Evolutionary conservation across 352 stramenopile species (phyloP), one percentile per base, ranked within the genome.

Genomic region (Globisporangium perplexum): DNA sequence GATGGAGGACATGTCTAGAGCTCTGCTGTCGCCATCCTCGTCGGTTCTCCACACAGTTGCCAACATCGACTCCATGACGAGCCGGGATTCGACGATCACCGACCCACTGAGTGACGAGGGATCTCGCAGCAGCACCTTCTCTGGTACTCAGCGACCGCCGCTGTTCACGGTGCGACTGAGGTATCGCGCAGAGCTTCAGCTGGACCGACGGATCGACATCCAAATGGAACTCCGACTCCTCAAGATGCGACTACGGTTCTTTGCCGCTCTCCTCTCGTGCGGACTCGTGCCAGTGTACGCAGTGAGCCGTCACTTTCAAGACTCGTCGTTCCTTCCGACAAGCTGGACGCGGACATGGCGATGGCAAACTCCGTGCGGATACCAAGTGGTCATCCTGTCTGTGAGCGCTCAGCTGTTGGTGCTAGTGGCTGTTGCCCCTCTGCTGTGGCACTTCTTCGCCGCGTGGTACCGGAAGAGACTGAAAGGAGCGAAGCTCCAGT

Each of bases 401-500:
- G 12, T 55, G 14, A 23, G 20, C 5, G 12, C 46, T 31, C 38
- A 61, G 48, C 4, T 26, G 47, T 33, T 66, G 12, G 23, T 50
- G 15, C 8, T 73, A 1, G 42, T 62, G 17, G 45, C 47, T 2
- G 10, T 64, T 4, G 58, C 57, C 0, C 65, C 65, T 14, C 22
- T 72, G 10, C 36, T 63, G 11, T 76, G 65, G 68, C 62, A 73
- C 23, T 42, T 53, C 14, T 72, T 71, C 48, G 45, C 51, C 10
- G 52, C 51, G 23, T 55, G 59, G 20, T 54, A 55, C n/a, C 56
- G 63, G 10, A 33, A 55, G 7, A 41, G 58, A 4, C 39, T 57
- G 18, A 59, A 71, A 39, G 63, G 71, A 39, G 60, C 63, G 10
- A 56, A 72, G 43, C 59, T 76, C 12, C 58, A 73, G 51, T 76